Percentiles rank a stretch among this genome's conserved stretches.
These are phyloP conservation scores for Dipteronia dyeriana DNA, from an alignment of 345 rosid genomes.

Conservation along the genomic window DNA sequence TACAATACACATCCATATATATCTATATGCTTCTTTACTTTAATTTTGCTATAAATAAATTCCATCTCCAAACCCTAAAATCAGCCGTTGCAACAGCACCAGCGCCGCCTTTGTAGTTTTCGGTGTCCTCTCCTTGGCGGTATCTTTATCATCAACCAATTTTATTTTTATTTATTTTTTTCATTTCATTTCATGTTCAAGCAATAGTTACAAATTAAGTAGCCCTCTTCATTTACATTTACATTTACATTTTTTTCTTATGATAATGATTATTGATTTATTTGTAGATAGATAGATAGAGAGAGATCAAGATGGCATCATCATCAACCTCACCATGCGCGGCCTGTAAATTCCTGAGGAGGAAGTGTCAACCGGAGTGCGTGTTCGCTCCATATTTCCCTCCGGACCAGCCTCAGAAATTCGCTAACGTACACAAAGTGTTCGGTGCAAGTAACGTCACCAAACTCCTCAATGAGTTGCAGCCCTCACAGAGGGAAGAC, in stretches of 20 bases:
- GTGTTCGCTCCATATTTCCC: constrained; percentile 53
- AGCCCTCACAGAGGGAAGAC: constrained; percentile 44
- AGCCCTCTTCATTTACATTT: too few species aligned
- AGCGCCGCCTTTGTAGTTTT: background rate
- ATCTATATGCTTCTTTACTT: background rate
- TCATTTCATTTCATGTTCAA: too few species aligned
- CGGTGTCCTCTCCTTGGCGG: background rate
- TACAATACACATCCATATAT: background rate
- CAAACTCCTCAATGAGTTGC: constrained; percentile 43
- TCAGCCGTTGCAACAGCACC: background rate
- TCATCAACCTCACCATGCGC: constrained; percentile 50
- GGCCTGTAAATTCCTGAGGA: constrained; percentile 42
- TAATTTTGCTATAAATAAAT: background rate
- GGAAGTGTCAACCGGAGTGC: constrained; percentile 52
- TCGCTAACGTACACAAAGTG: constrained; percentile 43
- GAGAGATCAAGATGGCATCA: constrained; percentile 25
- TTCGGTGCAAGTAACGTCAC: constrained; percentile 51
- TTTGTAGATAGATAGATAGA: too few species aligned
- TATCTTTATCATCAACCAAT: background rate
- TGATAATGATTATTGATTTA: too few species aligned
- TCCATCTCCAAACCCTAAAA: background rate
- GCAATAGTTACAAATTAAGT: too few species aligned
- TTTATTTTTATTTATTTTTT: too few species aligned
- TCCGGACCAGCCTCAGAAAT: constrained; percentile 45
- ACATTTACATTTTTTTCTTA: too few species aligned